Evolutionary conservation across 192 early-diverging fungal genomes (phyloP), one percentile per base, ranked within the genome.

Genomic region (Coemansia sp.): DNA sequence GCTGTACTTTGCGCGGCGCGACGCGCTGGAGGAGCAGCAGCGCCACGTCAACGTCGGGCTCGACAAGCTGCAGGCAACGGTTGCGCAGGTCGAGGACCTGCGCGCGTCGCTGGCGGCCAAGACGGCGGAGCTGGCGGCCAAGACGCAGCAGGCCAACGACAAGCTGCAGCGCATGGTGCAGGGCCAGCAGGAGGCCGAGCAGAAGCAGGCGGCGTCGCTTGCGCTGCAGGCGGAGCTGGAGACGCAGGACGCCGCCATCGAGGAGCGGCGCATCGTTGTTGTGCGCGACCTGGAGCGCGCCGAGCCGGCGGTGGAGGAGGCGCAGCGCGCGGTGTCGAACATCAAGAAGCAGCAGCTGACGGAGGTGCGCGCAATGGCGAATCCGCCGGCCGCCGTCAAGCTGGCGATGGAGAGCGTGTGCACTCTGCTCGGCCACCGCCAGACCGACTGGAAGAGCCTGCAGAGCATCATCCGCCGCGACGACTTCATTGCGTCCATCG

Each of bases 341-440:
- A 99, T 99, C 85, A 98, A 98, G 74, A 95, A 91, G 73, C 91
- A 98, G 68, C 95, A 98, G 61, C 85, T 99, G 72, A 92, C 93
- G 16, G 98, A 99, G 87, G 92, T 99, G 36, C 87, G 97, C 68
- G 67, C 93, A 0, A 99, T 99, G 97, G 89, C 87, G 52, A 99
- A 98, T 63, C 98, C 98, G 60, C 98, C 98, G 6, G 88, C 88
- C 66, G 91, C 90, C 4, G 97, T 99, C 65, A 97, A 98, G 78
- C 72, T 99, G 68, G 94, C 98, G 10, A 92, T 99, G 90, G 97
- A 98, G 63, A 90, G 94, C 57, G 98, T 99, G 11, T 99, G 98
- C 80, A 90, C 90, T 13, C 76, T 99, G 48, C 88, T 99, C 15
- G 96, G 96, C 16, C 87, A 93, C 74, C 90, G 88, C 45, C 71